Evolutionary conservation across 768 basidiomycete species (phyloP).

Genomic region (Podaxis sp.): DNA sequence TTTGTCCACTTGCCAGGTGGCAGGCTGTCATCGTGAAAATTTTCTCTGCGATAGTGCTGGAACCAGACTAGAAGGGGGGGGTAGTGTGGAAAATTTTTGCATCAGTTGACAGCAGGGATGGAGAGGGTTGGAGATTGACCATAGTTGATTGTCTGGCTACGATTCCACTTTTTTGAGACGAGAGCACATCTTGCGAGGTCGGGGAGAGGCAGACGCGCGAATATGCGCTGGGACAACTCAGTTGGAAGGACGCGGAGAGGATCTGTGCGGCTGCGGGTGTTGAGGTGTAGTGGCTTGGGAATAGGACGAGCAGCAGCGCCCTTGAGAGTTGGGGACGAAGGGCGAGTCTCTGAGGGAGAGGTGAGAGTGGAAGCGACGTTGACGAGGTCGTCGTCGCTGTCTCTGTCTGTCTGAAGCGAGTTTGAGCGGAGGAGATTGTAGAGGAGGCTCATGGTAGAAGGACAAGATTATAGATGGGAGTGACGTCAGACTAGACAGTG

Average conservation of each 20-base stretch:
- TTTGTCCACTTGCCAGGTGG: constrained; percentile 90
- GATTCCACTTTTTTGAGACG: constrained; percentile 85
- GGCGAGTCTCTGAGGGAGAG: constrained; percentile 66
- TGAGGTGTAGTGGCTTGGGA: constrained; percentile 45
- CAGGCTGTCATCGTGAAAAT: constrained; percentile 77
- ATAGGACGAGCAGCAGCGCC: constrained; percentile 39
- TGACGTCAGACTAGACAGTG: constrained; percentile 48
- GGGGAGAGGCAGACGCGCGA: constrained; percentile 55
- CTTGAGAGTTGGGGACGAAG: constrained; percentile 49
- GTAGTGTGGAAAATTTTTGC: neutral
- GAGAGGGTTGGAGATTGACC: constrained; percentile 45
- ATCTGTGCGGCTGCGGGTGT: constrained; percentile 43
- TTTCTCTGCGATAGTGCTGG: constrained; percentile 84
- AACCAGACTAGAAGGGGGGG: constrained; percentile 75
- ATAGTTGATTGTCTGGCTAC: constrained; percentile 90
- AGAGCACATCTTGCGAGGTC: constrained; percentile 77
- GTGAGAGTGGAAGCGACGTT: constrained; percentile 72
- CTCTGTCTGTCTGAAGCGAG: constrained; percentile 35
- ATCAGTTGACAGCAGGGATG: constrained; percentile 2
- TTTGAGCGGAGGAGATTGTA: constrained; percentile 69
- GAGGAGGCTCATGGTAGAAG: constrained; percentile 56
- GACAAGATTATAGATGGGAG: neutral
- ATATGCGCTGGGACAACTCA: constrained; percentile 78
- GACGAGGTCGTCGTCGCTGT: constrained; percentile 71
- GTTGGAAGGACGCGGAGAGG: constrained; percentile 76